Evolutionary conservation across 495 filamentous ascomycete genomes (phyloP).

Genomic region (Cryomyces antarcticus): DNA sequence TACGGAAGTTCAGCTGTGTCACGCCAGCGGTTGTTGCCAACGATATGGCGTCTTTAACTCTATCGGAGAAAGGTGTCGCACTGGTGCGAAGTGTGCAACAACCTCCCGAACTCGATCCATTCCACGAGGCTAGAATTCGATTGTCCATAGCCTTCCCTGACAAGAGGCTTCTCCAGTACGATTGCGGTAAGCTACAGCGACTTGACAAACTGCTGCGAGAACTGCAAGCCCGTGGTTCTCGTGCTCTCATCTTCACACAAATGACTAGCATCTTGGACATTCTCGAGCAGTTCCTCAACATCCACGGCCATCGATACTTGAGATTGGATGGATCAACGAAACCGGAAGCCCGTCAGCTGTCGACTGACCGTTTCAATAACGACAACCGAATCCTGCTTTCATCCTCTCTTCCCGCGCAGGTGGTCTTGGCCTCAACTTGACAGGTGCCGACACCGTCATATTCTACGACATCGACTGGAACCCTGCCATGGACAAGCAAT

Average conservation of each 20-base stretch:
- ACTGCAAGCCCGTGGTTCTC: slow-evolving; percentile 75
- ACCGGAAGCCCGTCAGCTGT: slow-evolving; percentile 81
- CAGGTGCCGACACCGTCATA: slow-evolving; percentile 93
- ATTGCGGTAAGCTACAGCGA: slow-evolving; percentile 90
- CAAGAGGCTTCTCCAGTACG: slow-evolving; percentile 84
- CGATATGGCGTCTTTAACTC: slow-evolving; percentile 35
- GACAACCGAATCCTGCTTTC: slow-evolving; percentile 83
- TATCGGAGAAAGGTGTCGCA: slow-evolving; percentile 12
- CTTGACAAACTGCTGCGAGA: slow-evolving; percentile 73
- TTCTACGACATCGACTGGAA: slow-evolving; percentile 99
- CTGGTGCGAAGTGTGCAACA: slow-evolving; percentile 12
- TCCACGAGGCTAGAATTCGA: slow-evolving; percentile 84
- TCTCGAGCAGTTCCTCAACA: slow-evolving; percentile 92
- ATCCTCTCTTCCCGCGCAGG: slow-evolving; percentile 91
- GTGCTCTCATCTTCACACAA: slow-evolving; percentile 93
- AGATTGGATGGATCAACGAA: slow-evolving; percentile 89
- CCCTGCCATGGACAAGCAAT: slow-evolving; percentile 98
- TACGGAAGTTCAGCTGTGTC: slow-evolving; percentile 75
- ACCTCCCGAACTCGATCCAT: slow-evolving; percentile 39
- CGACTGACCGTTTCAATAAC: slow-evolving; percentile 94
- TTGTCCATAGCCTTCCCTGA: slow-evolving; percentile 94
- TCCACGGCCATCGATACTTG: slow-evolving; percentile 90
- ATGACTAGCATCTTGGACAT: slow-evolving; percentile 99
- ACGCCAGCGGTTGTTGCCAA: slow-evolving; percentile 72
- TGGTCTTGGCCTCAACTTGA: slow-evolving; percentile 88